Conservation (phyloP, 305 asterid species). For the Fraxinus baroniana region DNA sequence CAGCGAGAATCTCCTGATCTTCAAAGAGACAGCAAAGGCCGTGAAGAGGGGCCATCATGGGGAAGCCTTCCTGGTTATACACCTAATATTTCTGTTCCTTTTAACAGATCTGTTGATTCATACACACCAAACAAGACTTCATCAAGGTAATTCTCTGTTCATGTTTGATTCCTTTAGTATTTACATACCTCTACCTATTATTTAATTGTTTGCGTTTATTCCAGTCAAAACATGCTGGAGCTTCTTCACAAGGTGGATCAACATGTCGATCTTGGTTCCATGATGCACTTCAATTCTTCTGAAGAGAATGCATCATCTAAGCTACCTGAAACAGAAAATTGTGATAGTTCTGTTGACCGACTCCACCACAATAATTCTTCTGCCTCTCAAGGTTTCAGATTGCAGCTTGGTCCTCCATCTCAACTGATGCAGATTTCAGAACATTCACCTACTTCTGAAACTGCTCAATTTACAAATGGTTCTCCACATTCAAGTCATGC, state of each 20-base stretch:
- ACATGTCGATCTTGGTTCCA: constrained; percentile 38
- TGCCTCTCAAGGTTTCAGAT: constrained; percentile 74
- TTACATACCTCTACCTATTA: not conserved
- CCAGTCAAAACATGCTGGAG: constrained; percentile 86
- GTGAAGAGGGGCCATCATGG: constrained; percentile 38
- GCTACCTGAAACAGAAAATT: constrained; percentile 44
- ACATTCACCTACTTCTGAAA: constrained; percentile 41
- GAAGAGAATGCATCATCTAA: constrained; percentile 50
- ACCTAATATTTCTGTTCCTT: constrained; percentile 39
- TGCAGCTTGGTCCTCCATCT: constrained; percentile 91
- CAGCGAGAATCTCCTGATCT: constrained; percentile 54
- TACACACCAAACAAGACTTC: constrained; percentile 35
- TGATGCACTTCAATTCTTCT: constrained; percentile 35
- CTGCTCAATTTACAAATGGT: constrained; percentile 27
- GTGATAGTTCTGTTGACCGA: constrained; percentile 51
- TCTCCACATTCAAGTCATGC: constrained; percentile 31
- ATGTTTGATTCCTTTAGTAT: not conserved
- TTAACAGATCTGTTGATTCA: constrained; percentile 42
- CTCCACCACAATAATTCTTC: constrained; percentile 51
- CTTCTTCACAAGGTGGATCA: constrained; percentile 88
- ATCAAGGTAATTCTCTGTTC: constrained; percentile 46
- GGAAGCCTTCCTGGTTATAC: constrained; percentile 39
- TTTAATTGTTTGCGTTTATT: constrained; percentile 25
- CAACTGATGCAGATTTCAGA: constrained; percentile 42
- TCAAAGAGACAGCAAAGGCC: constrained; percentile 43